Conservation (phyloP, 129 eudicot genomes). For the Lactuca saligna region DNA sequence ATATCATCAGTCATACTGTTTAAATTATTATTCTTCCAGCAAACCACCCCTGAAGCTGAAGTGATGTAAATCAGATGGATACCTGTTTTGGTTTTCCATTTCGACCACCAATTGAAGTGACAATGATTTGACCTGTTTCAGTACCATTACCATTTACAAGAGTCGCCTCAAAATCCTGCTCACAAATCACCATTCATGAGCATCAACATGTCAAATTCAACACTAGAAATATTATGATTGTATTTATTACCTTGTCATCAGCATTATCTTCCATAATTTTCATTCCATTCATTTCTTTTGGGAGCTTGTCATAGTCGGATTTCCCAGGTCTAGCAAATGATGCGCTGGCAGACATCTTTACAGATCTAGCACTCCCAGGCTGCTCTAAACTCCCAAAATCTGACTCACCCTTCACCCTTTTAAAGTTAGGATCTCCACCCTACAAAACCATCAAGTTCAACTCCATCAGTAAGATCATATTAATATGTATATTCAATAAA, state of each 20-base stretch:
- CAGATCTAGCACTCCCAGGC: slow-evolving; percentile 50
- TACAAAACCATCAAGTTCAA: slow-evolving; percentile 22
- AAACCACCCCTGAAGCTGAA: too few species aligned
- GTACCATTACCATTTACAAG: slow-evolving; percentile 81
- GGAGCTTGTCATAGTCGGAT: slow-evolving; percentile 56
- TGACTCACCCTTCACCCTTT: slow-evolving; percentile 55
- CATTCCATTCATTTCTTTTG: slow-evolving; percentile 65
- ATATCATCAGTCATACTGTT: neutral
- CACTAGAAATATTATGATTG: neutral
- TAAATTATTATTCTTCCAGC: neutral
- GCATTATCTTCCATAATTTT: slow-evolving; percentile 60
- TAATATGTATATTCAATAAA: neutral
- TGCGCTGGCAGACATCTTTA: slow-evolving; percentile 45
- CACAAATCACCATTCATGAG: slow-evolving; percentile 14
- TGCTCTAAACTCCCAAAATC: slow-evolving; percentile 43
- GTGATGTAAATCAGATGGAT: neutral
- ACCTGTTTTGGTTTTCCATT: slow-evolving; percentile 96
- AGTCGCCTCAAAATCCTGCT: slow-evolving; percentile 79
- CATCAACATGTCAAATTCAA: neutral
- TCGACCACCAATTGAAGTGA: slow-evolving; percentile 72
- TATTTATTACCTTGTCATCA: slow-evolving; percentile 50
- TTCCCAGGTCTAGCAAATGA: slow-evolving; percentile 48
- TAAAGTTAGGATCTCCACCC: slow-evolving; percentile 57
- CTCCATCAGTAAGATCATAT: neutral
- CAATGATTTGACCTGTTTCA: slow-evolving; percentile 86